Evolutionary conservation across 805 yeast species (phyloP), one percentile per base, ranked within the genome.

Genomic region (Kluyveromyces siamensis): DNA sequence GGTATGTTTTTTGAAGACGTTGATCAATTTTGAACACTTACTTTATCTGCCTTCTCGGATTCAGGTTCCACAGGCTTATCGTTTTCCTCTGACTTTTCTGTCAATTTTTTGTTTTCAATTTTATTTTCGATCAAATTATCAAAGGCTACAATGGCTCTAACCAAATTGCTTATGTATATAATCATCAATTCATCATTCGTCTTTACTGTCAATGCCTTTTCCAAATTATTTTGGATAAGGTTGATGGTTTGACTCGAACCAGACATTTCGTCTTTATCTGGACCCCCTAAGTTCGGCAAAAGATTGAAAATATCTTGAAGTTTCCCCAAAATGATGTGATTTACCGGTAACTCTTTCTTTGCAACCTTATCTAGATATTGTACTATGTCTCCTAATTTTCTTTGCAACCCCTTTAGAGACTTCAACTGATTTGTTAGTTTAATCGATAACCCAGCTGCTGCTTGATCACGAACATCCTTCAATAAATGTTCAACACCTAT

Each of bases 171-270:
- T 55, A 93, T 81, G 65, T 95, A 95, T 25, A 93, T 80, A 62
- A 88, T 77, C 99, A 95, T 91, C 58, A 95, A 74, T 67, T 93
- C 96, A 63, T 93, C 99, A 63, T 93, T 95, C 2, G 99, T 88
- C 70, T 91, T 93, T 41, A 86, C 77, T 1, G 95, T 89, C 63
- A 91, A 84, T 2, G 98, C 95, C 47, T 83, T 76, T 18, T 84
- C 74, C 53, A 93, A 72, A 33, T 80, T 81, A 55, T 74, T 77
- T 25, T 62, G 53, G 13, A 60, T 49, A 19, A 52, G 70, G 60
- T n/a, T 71, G 57, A 38, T 64, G 13, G 61, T 62, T 8, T 58
- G 55, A 44, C 55, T 53, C 17, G 58, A 58, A 17, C 57, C 53
- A 16, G 35, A 21, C 48, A 65, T 60, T 40, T 66, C 66, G 36